These are phyloP conservation scores for Candida koratica DNA, from an alignment of 805 yeast species.

Conservation along the genomic window DNA sequence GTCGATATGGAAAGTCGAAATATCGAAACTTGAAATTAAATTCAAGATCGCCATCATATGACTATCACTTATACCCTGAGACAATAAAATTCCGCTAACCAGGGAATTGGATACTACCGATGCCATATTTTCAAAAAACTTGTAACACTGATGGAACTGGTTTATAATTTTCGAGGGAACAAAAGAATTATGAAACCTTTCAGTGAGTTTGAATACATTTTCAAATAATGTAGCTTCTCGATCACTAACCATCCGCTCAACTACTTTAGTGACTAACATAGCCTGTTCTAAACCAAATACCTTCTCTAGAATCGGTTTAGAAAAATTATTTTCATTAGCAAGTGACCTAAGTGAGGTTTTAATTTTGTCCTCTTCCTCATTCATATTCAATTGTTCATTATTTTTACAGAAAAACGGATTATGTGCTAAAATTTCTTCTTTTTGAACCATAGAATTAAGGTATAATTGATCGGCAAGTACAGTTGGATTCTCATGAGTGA, in stretches of 20 bases:
- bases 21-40: constrained; percentile 39
- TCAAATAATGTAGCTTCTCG: constrained; percentile 49
- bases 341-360: constrained; percentile 50
- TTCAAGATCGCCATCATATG: constrained; percentile 62
- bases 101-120: constrained; percentile 23
- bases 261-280: constrained; percentile 45
- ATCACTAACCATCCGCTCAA: constrained; percentile 48
- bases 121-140: constrained; percentile 42
- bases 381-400: constrained; percentile 17
- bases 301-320: constrained; percentile 41
- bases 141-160: constrained; percentile 14
- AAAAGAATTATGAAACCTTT: constrained; percentile 3
- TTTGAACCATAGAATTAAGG: constrained; percentile 65
- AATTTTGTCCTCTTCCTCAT: constrained; percentile 24
- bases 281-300: constrained; percentile 46
- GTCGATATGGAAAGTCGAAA: constrained; percentile 53
- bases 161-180: not conserved
- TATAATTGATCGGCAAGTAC: constrained; percentile 43
- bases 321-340: constrained; percentile 46
- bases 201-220: constrained; percentile 1
- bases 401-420: constrained; percentile 36
- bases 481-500: constrained; percentile 11
- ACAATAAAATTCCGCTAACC: constrained; percentile 45
- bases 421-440: constrained; percentile 52
- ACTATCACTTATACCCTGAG: constrained; percentile 56